Evolutionary conservation across 2,329 filamentous ascomycete genomes (phyloP), one percentile per base, ranked within the genome.

Genomic region (Lasiodiplodia gonubiensis): DNA sequence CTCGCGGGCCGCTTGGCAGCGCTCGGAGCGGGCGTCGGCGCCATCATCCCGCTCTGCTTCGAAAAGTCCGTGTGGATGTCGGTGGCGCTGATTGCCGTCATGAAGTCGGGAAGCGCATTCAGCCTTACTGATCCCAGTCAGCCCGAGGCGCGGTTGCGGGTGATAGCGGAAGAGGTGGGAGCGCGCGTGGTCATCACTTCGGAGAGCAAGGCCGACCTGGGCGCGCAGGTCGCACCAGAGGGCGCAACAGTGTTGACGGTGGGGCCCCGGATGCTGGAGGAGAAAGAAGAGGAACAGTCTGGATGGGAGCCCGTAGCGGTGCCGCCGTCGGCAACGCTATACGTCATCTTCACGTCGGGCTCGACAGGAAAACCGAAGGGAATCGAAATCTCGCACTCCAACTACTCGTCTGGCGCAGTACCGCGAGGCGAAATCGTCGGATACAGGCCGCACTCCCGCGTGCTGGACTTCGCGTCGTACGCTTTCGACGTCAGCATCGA

Each of bases 281-380:
- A 35, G 39, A n/a, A 51, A 21, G 48, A 51, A 6, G 14, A 18
- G 21, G 48, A 51, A 18, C 14, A 16, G 21, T n/a, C 18, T 5
- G 30, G 18, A 4, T 14, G n/a, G 48, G 48, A 51, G 21, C 18
- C 48, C 6, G 14, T 8, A 25, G 42, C 60, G 3, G 60, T 33
- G 30, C 30, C 30, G 30, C 10, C 30, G 30, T 33, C 51, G n/a
- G 60, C 53, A 61, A 66, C 46, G 27, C 52, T 39, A 8, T 69
- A 96, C 81, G 86, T 95, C 70, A 94, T 96, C 90, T 96, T 69
- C 46, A 69, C 68, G 18, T 67, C 65, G 6, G 68, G 68, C 10
- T 46, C 37, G 3, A 69, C 68, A 3, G 68, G 68, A 2, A 49
- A 16, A 11, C 68, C 68, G 8, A 69, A 69, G 49, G 66, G 71